Base-by-base conservation (phyloP, 1,284 basidiomycete genomes). In the Golubevia pallescens region DNA sequence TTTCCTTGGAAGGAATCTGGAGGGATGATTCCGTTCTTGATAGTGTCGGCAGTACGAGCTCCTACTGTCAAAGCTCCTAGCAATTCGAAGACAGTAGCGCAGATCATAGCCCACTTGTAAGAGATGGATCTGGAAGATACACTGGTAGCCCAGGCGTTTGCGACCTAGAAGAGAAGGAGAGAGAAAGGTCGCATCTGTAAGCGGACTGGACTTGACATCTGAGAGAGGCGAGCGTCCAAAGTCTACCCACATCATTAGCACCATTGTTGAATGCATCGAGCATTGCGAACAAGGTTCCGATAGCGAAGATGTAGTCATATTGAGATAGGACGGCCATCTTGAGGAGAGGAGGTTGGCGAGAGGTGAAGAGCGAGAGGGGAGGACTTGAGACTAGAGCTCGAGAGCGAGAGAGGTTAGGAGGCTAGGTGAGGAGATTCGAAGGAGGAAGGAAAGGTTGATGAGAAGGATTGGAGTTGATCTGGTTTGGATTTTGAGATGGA, bases 11-110 rank as follows among this genome's bases (percentile, higher is more conserved):
- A 65, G 5, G 60, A 24, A 2, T 42, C 24, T 2, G n/a, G 51
- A 19, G 63, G 63, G 42, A 65, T 65, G 60, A 65, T 65, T 23
- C 63, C 63, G 32, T 65, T 65, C 38, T 65, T 65, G 60, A 65
- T 65, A 1, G 63, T 65, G 21, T 65, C 63, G 21, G 63, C 63
- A 2, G 63, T 65, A n/a, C 63, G 63, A 5, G 63, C 63, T 32
- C 60, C 63, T 1, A 62, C 63, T 24, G 63, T 65, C 7, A 65
- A 20, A 8, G 63, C 63, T 28, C 63, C 63, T 14, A 65, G 60
- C 3, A 65, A 32, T 20, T 65, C 63, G 56, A 65, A 65, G 48
- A 65, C 63, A 16, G 38, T 14, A 28, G 63, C 63, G 21, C 63
- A 65, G 54, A 65, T 34, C 63, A 65, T 65, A 8, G 63, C 63